phyloP scores from a whole-genome alignment of 352 stramenopile species.

The Phytophthora agathidicida region DNA sequence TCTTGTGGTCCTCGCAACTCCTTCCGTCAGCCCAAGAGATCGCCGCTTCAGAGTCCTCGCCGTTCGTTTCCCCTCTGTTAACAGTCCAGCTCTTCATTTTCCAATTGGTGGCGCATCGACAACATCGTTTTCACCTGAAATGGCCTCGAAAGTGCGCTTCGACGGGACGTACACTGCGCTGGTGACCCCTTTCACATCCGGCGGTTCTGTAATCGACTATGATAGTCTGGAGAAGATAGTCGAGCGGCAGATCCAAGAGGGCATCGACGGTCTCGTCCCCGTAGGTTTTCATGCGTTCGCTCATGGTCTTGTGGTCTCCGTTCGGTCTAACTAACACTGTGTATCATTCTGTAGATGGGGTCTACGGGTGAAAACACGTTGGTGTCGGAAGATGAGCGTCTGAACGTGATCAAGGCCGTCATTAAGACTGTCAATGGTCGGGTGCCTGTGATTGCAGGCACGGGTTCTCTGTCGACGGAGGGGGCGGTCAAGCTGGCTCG shows the following conservation, averaged over 20 bases:
- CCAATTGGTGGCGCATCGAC: not conserved
- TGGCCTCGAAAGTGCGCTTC: slow-evolving; percentile 46
- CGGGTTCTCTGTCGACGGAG: slow-evolving; percentile 90
- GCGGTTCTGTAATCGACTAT: slow-evolving; percentile 91
- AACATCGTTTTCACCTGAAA: slow-evolving; percentile 3
- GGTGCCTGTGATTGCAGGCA: slow-evolving; percentile 94
- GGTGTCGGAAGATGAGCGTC: slow-evolving; percentile 92
- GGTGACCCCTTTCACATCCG: slow-evolving; percentile 93
- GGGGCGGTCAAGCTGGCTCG: slow-evolving; percentile 70
- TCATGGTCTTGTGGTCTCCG: not conserved
- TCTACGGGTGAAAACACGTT: slow-evolving; percentile 95
- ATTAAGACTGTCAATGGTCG: slow-evolving; percentile 71
- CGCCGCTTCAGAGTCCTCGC: not conserved
- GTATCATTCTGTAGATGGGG: slow-evolving; percentile 73
- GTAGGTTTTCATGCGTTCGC: not conserved
- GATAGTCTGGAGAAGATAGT: slow-evolving; percentile 87
- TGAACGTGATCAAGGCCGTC: slow-evolving; percentile 89
- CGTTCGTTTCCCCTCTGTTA: not conserved
- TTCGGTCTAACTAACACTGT: not conserved
- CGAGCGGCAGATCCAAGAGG: slow-evolving; percentile 87
- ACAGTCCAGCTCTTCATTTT: not conserved
- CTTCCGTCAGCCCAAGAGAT: not conserved
- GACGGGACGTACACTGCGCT: slow-evolving; percentile 88
- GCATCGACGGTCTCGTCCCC: slow-evolving; percentile 95
- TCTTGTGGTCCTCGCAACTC: not conserved